Conservation (phyloP, 2,329 filamentous ascomycete species). For the Sodiomyces alkalinus region DNA sequence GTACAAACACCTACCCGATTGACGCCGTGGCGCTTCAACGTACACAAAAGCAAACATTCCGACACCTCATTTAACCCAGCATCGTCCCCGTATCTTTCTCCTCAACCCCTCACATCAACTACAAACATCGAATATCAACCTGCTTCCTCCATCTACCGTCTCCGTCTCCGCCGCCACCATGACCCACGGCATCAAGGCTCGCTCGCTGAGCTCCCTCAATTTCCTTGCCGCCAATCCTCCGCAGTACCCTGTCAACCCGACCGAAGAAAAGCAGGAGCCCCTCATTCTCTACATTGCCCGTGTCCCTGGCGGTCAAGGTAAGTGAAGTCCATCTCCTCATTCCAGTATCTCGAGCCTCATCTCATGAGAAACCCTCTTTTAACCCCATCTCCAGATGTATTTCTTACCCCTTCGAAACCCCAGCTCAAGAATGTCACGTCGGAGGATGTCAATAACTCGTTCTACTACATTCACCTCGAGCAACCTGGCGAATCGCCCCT, state of each 20-base stretch:
- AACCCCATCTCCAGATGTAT: slow-evolving; percentile 49
- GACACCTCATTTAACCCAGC: no score
- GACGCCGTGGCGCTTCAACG: no score
- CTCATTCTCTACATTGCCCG: slow-evolving; percentile 82
- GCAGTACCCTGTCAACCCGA: slow-evolving; percentile 65
- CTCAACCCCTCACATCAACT: not conserved
- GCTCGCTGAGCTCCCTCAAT: slow-evolving; percentile 67
- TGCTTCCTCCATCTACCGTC: not conserved
- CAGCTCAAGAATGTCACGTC: slow-evolving; percentile 76
- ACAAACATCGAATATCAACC: not conserved
- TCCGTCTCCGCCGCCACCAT: slow-evolving; percentile 9
- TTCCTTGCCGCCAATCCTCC: slow-evolving; percentile 75
- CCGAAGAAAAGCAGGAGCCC: slow-evolving; percentile 51
- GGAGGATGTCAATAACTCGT: slow-evolving; percentile 70
- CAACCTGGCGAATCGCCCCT: slow-evolving; percentile 38
- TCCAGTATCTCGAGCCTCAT: no score
- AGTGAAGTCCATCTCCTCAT: slow-evolving; percentile 10
- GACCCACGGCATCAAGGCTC: slow-evolving; percentile 51
- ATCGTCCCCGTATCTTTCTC: not conserved
- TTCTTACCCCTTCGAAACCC: slow-evolving; percentile 82
- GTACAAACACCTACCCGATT: no score
- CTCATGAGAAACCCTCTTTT: slow-evolving; percentile 3
- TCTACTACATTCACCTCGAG: slow-evolving; percentile 84
- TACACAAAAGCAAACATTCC: not conserved
- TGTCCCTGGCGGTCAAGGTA: slow-evolving; percentile 82